These are phyloP conservation scores for Aspergillus pseudoviridinutans DNA, from an alignment of 2,329 filamentous ascomycete genomes.

Conservation along the genomic window DNA sequence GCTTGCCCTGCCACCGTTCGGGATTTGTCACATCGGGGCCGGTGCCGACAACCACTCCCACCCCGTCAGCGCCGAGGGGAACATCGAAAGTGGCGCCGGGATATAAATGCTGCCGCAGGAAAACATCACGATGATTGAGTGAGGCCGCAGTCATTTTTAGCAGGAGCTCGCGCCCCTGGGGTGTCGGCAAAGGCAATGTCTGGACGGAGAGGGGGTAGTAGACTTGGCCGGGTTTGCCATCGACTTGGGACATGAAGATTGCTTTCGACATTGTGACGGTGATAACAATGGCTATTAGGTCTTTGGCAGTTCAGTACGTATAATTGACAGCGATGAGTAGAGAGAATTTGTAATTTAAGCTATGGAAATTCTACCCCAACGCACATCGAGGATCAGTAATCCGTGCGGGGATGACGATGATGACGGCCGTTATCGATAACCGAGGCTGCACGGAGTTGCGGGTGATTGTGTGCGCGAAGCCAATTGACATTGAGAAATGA, in stretches of 20 bases:
- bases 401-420: conserved; percentile 9
- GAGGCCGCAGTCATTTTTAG: conserved; percentile 74
- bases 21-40: conserved; percentile 54
- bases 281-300: too few relatives aligned
- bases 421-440: conserved; percentile 1
- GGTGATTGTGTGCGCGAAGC: background rate
- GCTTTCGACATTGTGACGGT: conserved; percentile 39
- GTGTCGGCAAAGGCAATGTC: conserved; percentile 59
- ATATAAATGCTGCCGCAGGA: conserved; percentile 89
- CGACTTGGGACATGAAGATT: conserved; percentile 48
- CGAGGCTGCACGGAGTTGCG: background rate
- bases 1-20: conserved; percentile 56
- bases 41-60: conserved; percentile 65
- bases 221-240: conserved; percentile 64
- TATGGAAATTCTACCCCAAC: background rate
- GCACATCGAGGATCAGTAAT: background rate
- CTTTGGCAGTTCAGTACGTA: background rate
- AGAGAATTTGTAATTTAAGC: background rate
- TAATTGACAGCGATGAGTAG: background rate
- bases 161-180: conserved; percentile 65
- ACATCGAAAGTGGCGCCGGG: conserved; percentile 75
- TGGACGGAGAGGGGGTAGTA: conserved; percentile 59
- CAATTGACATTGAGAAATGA: too few relatives aligned
- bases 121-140: conserved; percentile 92
- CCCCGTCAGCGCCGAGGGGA: conserved; percentile 79